Percentiles rank a stretch among this genome's conserved stretches.
phyloP scores from a whole-genome alignment of 805 yeast genomes.

The Metschnikowia borealis region DNA sequence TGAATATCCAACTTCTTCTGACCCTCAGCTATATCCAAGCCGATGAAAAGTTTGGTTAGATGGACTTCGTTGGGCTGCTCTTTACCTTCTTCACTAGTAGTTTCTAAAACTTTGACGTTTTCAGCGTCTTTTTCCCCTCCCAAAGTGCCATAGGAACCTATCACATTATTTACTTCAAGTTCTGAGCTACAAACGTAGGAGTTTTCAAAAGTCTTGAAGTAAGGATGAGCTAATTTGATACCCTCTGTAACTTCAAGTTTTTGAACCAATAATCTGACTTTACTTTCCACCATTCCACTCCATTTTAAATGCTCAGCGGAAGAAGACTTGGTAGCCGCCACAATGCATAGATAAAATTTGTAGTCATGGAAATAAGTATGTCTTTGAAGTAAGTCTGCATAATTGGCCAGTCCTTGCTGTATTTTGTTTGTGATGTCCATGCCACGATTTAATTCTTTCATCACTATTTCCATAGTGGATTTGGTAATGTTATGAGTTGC shows the following conservation, averaged over 20 bases:
- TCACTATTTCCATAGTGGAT: constrained; percentile 79
- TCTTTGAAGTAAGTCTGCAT: constrained; percentile 59
- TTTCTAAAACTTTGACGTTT: no score
- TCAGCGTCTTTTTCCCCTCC: no score
- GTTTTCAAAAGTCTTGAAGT: constrained; percentile 72
- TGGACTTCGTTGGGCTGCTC: no score
- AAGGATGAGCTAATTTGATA: constrained; percentile 84
- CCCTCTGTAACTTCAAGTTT: constrained; percentile 78
- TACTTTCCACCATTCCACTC: constrained; percentile 92
- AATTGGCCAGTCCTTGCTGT: no score
- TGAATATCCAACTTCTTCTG: no score
- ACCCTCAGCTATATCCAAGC: no score
- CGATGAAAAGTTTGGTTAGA: no score
- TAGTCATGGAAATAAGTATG: constrained; percentile 81
- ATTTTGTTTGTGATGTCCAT: no score
- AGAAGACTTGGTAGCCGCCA: constrained; percentile 72
- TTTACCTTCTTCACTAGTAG: no score
- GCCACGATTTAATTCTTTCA: constrained; percentile 45
- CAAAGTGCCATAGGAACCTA: no score
- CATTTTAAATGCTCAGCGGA: constrained; percentile 79
- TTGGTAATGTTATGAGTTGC: constrained; percentile 94
- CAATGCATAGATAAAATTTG: constrained; percentile 80
- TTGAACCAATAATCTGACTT: constrained; percentile 72
- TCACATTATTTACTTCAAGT: no score
- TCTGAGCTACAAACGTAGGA: no score